These are phyloP conservation scores for Pulveroboletus sp. DNA, from an alignment of 768 basidiomycete genomes.

Conservation along the genomic window DNA sequence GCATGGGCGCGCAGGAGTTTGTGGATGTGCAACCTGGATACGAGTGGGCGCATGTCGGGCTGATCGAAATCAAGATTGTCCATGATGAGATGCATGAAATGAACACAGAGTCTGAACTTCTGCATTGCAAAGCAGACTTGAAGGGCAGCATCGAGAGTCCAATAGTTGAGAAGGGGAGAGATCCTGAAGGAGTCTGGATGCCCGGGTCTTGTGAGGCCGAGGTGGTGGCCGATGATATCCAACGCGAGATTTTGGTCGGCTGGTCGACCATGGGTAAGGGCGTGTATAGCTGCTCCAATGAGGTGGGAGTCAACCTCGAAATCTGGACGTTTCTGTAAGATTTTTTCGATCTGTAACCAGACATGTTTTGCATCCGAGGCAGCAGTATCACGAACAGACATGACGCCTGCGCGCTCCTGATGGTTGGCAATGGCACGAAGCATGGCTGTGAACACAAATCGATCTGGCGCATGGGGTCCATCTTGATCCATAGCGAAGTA, in stretches of 20 bases:
- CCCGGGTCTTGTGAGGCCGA: slow-evolving; percentile 51
- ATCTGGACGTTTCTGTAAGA: slow-evolving; percentile 39
- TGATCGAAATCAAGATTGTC: slow-evolving; percentile 29
- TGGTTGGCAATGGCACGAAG: slow-evolving; percentile 43
- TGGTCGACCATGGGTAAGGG: slow-evolving; percentile 51
- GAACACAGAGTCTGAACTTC: slow-evolving; percentile 43
- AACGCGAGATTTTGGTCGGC: slow-evolving; percentile 65
- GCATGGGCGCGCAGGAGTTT: slow-evolving; percentile 54
- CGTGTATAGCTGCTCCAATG: slow-evolving; percentile 48
- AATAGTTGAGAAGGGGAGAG: slow-evolving; percentile 39
- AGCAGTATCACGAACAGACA: slow-evolving; percentile 33
- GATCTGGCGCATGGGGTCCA: slow-evolving; percentile 58
- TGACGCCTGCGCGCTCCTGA: slow-evolving; percentile 16
- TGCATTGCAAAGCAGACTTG: slow-evolving; percentile 48
- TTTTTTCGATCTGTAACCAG: slow-evolving; percentile 62
- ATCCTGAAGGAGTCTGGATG: slow-evolving; percentile 37
- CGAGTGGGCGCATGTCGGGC: slow-evolving; percentile 30
- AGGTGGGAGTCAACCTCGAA: slow-evolving; percentile 52
- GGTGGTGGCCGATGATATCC: slow-evolving; percentile 55
- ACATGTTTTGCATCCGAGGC: slow-evolving; percentile 66
- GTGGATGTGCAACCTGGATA: slow-evolving; percentile 56
- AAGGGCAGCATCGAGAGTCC: slow-evolving; percentile 51
- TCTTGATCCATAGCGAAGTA: slow-evolving; percentile 63
- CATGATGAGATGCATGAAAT: slow-evolving; percentile 60
- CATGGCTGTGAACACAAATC: slow-evolving; percentile 60